Percentiles rank a stretch among this genome's conserved stretches.
Evolutionary conservation across 441 rosid genomes (phyloP).

Genomic region (Gossypium schwendimanii): DNA sequence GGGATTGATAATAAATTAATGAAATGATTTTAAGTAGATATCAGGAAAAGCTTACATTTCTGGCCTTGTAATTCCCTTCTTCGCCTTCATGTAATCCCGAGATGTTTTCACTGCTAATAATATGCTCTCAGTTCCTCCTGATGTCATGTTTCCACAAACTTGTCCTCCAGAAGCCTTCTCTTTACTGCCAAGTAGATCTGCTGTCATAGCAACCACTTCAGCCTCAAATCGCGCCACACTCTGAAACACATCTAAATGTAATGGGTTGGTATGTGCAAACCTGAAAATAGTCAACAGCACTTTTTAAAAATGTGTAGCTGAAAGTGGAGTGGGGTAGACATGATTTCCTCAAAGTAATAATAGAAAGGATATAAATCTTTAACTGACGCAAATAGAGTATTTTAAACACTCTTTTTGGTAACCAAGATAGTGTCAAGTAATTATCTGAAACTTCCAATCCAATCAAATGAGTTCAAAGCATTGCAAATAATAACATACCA

Average conservation of each 20-base stretch:
- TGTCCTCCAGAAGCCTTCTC: slow-evolving; percentile 71
- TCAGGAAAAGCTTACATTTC: slow-evolving; percentile 54
- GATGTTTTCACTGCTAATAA: slow-evolving; percentile 86
- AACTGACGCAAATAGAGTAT: background rate
- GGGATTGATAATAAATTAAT: slow-evolving; percentile 5
- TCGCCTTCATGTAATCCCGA: slow-evolving; percentile 85
- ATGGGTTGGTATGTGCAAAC: slow-evolving; percentile 96
- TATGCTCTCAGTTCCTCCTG: slow-evolving; percentile 97
- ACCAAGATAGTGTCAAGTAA: background rate
- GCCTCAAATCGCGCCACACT: slow-evolving; percentile 84
- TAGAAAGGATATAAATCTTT: background rate
- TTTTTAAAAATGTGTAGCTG: background rate
- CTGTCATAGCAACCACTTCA: slow-evolving; percentile 96
- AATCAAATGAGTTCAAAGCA: background rate
- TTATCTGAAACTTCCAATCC: background rate
- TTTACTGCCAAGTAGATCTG: slow-evolving; percentile 70
- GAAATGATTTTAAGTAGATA: background rate
- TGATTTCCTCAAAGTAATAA: slow-evolving; percentile 6
- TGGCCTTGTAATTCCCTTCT: slow-evolving; percentile 78
- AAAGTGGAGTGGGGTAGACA: background rate
- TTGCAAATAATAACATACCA: background rate
- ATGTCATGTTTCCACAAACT: slow-evolving; percentile 96
- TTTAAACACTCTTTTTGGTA: background rate
- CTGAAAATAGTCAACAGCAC: slow-evolving; percentile 35
- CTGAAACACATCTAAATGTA: slow-evolving; percentile 81